A percentile compares a stretch with the other conserved stretches of the same genome.
Conservation (phyloP, 495 filamentous ascomycete genomes). For the Xylaria acuta region DNA sequence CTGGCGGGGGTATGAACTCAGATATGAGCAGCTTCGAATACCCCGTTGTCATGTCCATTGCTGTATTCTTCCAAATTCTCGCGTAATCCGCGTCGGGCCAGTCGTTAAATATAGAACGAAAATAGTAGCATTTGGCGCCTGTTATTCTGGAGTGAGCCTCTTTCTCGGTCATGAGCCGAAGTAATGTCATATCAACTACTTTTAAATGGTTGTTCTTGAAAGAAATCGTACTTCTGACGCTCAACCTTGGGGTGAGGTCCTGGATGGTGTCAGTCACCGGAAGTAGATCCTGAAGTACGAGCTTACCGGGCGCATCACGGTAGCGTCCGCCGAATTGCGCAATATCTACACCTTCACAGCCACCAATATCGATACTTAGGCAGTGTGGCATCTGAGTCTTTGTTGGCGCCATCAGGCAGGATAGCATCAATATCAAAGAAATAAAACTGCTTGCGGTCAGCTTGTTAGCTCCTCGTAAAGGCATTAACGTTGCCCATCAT, state of each 20-base stretch:
- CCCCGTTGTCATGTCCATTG: conserved; percentile 52
- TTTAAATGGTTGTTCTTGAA: conserved; percentile 50
- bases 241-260: conserved; percentile 22
- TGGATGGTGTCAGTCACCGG: conserved; percentile 45
- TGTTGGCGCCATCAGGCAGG: conserved; percentile 24
- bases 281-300: conserved; percentile 55
- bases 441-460: conserved; percentile 25
- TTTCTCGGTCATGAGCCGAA: background rate
- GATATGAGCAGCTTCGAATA: conserved; percentile 54
- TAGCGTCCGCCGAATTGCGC: conserved; percentile 43
- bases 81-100: conserved; percentile 42
- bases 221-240: conserved; percentile 52
- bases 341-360: conserved; percentile 54
- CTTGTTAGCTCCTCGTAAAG: conserved; percentile 31
- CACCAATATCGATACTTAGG: conserved; percentile 61
- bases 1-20: conserved; percentile 52
- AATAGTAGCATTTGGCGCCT: conserved; percentile 56
- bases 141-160: conserved; percentile 2
- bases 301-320: conserved; percentile 44
- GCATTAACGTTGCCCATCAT: conserved; percentile 32
- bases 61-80: conserved; percentile 43
- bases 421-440: conserved; percentile 26
- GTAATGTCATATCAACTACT: conserved; percentile 33
- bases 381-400: conserved; percentile 44
- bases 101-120: conserved; percentile 55